Evolutionary conservation across 169 alveolate species (phyloP).

Genomic region (Cryptosporidium meleagridis): DNA sequence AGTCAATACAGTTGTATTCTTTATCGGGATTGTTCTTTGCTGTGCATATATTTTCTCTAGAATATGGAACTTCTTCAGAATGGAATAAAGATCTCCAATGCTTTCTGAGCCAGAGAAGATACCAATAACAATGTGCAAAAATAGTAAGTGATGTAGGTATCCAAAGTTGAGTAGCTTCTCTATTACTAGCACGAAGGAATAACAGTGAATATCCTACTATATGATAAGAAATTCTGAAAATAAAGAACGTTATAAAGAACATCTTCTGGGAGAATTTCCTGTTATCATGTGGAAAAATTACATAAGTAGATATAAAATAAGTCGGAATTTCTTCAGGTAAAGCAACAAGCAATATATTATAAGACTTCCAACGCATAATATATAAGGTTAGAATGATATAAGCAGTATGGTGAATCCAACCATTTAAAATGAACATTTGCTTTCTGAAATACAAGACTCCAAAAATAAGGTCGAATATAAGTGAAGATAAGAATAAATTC

Average conservation of each 20-base stretch:
- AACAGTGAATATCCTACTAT: slow-evolving; percentile 26
- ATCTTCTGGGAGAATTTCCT: slow-evolving; percentile 8
- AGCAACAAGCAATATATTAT: slow-evolving; percentile 36
- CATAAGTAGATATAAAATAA: slow-evolving; percentile 32
- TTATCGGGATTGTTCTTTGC: neutral
- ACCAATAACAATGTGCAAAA: slow-evolving; percentile 59
- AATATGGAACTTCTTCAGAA: neutral
- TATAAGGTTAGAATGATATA: slow-evolving; percentile 21
- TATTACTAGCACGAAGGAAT: slow-evolving; percentile 18
- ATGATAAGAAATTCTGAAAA: slow-evolving; percentile 52
- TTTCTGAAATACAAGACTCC: slow-evolving; percentile 50
- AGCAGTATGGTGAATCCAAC: slow-evolving; percentile 53
- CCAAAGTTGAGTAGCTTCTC: slow-evolving; percentile 36
- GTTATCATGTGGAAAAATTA: slow-evolving; percentile 18
- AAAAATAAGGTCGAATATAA: slow-evolving; percentile 22
- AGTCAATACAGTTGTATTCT: slow-evolving; percentile 5
- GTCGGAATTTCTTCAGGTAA: slow-evolving; percentile 56
- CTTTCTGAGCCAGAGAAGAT: slow-evolving; percentile 51
- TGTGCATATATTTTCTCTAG: neutral
- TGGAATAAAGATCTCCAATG: slow-evolving; percentile 17
- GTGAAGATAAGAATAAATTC: slow-evolving; percentile 20
- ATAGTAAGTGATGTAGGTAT: slow-evolving; percentile 56
- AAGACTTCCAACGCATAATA: slow-evolving; percentile 26
- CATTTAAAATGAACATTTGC: slow-evolving; percentile 57
- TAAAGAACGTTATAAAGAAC: slow-evolving; percentile 38